Percentiles rank a stretch among this genome's conserved stretches.
These are phyloP conservation scores for Bolboschoenus planiculmis DNA, from an alignment of 176 grass and related monocot genomes.

Conservation along the genomic window DNA sequence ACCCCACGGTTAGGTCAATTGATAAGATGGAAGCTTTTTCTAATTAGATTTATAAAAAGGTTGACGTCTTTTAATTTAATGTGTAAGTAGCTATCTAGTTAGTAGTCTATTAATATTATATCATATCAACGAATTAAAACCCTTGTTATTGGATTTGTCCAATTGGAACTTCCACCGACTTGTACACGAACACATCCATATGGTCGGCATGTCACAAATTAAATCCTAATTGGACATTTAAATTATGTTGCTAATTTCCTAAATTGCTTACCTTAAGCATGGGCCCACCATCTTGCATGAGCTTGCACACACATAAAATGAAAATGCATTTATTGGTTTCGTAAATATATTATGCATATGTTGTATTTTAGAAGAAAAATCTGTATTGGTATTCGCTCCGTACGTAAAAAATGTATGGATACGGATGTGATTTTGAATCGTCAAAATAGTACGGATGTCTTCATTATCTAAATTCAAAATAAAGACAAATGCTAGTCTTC, in stretches of 20 bases:
- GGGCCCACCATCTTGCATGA: not conserved
- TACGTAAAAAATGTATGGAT: too few species aligned
- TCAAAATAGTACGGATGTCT: too few species aligned
- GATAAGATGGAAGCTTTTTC: not conserved
- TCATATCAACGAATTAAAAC: not conserved
- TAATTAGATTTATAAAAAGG: not conserved
- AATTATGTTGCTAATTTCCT: not conserved
- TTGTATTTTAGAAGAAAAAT: too few species aligned
- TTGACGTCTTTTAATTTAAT: not conserved
- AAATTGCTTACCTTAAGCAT: constrained; percentile 6
- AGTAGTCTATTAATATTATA: not conserved
- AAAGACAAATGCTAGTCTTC: too few species aligned
- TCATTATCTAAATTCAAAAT: too few species aligned
- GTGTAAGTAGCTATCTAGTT: not conserved
- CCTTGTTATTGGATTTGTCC: not conserved
- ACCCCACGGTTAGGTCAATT: not conserved
- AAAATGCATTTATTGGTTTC: too few species aligned
- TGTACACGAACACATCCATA: not conserved
- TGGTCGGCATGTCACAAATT: not conserved
- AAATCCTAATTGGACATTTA: not conserved
- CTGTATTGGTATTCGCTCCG: too few species aligned
- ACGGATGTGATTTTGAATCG: too few species aligned
- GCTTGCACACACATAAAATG: too few species aligned
- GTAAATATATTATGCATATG: too few species aligned
- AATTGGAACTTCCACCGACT: constrained; percentile 1